Percentiles rank a stretch among this genome's conserved stretches.
phyloP scores from a whole-genome alignment of 352 stramenopile genomes.

The Globisporangium radiosum region DNA sequence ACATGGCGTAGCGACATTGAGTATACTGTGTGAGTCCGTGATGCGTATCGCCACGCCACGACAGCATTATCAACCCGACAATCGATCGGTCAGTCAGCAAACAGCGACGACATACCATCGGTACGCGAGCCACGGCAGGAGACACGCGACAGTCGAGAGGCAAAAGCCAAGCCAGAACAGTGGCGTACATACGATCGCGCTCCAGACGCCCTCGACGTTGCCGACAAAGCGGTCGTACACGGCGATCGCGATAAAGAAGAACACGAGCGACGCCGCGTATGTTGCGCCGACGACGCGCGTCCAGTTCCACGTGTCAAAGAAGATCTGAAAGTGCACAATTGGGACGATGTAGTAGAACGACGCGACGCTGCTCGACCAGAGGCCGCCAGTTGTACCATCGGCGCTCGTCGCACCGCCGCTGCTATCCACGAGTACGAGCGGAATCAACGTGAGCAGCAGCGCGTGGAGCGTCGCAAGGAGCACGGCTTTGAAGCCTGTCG shows the following conservation, averaged over 20 bases:
- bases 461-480: constrained; percentile 50
- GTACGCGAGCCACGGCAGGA: constrained; percentile 56
- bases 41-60: too few relatives aligned
- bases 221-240: constrained; percentile 51
- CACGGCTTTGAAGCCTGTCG: constrained; percentile 33
- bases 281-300: constrained; percentile 30
- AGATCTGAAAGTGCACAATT: constrained; percentile 88
- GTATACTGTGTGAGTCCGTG: too few relatives aligned
- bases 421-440: constrained; percentile 47
- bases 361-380: constrained; percentile 88
- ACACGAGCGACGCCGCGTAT: constrained; percentile 43
- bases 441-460: constrained; percentile 44
- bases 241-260: constrained; percentile 40
- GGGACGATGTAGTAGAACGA: constrained; percentile 93
- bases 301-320: constrained; percentile 78
- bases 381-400: constrained; percentile 39
- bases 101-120: constrained; percentile 36
- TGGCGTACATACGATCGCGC: constrained; percentile 19
- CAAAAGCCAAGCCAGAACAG: constrained; percentile 62
- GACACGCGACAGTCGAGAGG: constrained; percentile 30
- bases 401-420: constrained; percentile 34
- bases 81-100: too few relatives aligned
- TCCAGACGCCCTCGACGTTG: constrained; percentile 43
- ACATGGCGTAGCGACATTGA: background rate
- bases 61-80: too few relatives aligned